Base-by-base conservation (phyloP, 2,329 filamentous ascomycete genomes). In the Apiospora phragmitis region DNA sequence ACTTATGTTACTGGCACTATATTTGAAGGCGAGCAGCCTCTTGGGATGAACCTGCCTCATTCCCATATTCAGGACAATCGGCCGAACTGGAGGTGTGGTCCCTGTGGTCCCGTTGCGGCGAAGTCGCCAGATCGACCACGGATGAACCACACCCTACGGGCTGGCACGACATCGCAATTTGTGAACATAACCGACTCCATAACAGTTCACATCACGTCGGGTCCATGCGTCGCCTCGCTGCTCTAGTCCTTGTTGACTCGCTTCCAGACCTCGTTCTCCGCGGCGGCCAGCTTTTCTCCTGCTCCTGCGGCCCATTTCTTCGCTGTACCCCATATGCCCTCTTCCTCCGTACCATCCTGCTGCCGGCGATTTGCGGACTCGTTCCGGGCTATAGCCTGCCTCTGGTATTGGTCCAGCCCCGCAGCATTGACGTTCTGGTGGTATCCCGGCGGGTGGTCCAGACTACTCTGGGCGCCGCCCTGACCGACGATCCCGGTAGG, bases 181-280 rank as follows among this genome's bases (percentile, higher is more conserved):
- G 55, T 38, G 55, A 62, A 62, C 32, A 62, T 62, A 62, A 32
- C 55, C 32, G 55, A 62, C 55, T 62, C 55, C 55, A 62, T 62
- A 62, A 38, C 55, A 38, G 55, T 24, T 32, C 55, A 62, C 29
- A 62, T 35, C 55, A 38, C 29, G 21, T n/a, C 55, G 21, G 55
- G 55, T 11, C 55, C 38, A 21, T 35, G 29, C 29, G 65, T 32
- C 42, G n/a, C 38, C 21, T 21, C 14, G 65, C 18, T 26, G 21
- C 45, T 47, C 65, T 83, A 86, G 66, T 87, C 83, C 80, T 88
- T 89, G 80, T 89, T 91, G 77, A 91, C 88, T 76, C 85, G 86
- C 80, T 85, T 87, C 89, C 89, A 91, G 32, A 91, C 85, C 79
- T 90, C 88, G 68, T 81, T 83, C 81, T 91, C 89, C 18, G 88